Evolutionary conservation across 2,329 filamentous ascomycete species (phyloP).

Genomic region (Basipetospora chlamydospora): DNA sequence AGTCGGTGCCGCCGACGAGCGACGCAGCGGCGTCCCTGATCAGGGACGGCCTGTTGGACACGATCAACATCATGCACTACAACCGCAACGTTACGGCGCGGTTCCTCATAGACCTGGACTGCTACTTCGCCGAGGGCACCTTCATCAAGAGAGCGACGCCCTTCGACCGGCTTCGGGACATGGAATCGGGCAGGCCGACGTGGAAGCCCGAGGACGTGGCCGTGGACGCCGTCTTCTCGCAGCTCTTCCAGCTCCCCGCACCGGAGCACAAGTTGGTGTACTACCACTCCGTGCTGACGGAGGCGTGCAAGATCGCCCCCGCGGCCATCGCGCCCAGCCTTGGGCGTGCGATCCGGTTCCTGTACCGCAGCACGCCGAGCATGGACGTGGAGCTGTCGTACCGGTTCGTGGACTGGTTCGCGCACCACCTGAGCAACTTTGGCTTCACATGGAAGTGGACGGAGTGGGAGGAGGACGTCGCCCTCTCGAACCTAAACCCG

Average conservation of each 20-base stretch:
- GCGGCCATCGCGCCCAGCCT: conserved; percentile 92
- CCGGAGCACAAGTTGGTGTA: conserved; percentile 92
- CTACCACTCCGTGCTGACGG: conserved; percentile 88
- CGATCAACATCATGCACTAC: conserved; percentile 85
- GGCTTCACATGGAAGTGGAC: conserved; percentile 99
- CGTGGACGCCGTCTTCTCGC: conserved; percentile 95
- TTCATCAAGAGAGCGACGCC: conserved; percentile 89
- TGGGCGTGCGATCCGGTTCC: conserved; percentile 79
- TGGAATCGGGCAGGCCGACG: conserved; percentile 50
- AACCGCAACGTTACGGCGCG: conserved; percentile 80
- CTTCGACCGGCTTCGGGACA: conserved; percentile 72
- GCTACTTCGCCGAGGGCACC: conserved; percentile 77
- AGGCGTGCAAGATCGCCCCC: conserved; percentile 89
- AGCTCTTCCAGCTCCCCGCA: conserved; percentile 73
- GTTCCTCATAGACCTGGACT: conserved; percentile 85
- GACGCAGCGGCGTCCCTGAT: conserved; percentile 71
- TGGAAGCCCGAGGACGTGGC: conserved; percentile 98
- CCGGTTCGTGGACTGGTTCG: conserved; percentile 93
- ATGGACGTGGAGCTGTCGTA: conserved; percentile 80
- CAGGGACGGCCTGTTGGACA: conserved; percentile 76
- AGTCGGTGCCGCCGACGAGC: conserved; percentile 68
- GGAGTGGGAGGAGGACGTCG: conserved; percentile 84
- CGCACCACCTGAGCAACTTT: conserved; percentile 96
- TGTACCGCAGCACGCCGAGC: conserved; percentile 68
- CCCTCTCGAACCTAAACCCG: conserved; percentile 62